These are phyloP conservation scores for Marchantia paleacea DNA, from an alignment of 225 moss, liverwort and hornwort genomes.

Conservation along the genomic window DNA sequence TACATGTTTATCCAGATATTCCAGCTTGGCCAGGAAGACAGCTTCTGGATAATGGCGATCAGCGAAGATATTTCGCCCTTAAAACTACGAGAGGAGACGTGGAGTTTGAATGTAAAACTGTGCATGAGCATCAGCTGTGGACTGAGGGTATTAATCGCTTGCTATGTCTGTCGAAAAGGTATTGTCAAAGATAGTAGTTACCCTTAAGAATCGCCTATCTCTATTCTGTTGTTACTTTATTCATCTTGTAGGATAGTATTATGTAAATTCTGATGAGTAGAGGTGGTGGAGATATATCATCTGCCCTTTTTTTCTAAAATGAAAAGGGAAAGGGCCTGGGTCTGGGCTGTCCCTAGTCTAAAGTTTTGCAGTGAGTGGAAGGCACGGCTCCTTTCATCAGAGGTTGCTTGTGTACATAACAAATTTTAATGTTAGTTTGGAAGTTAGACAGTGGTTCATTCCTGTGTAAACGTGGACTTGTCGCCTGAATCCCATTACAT, in stretches of 20 bases:
- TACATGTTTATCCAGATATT: constrained; percentile 64
- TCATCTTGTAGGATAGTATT: constrained; percentile 31
- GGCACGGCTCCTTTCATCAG: constrained; percentile 20
- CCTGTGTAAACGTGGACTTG: constrained; percentile 13
- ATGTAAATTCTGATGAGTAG: constrained; percentile 37
- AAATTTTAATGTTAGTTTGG: constrained; percentile 15
- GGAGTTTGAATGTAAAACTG: constrained; percentile 69
- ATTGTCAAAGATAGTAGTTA: constrained; percentile 47
- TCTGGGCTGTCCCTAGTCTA: constrained; percentile 8
- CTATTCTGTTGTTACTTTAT: constrained; percentile 13
- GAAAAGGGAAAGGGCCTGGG: constrained; percentile 7
- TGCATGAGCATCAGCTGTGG: constrained; percentile 63
- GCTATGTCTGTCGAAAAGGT: constrained; percentile 52
- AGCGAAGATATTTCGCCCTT: constrained; percentile 62
- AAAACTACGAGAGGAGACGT: constrained; percentile 63
- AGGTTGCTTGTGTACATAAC: constrained; percentile 29
- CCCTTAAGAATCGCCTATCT: background rate
- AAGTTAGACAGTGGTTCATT: constrained; percentile 18
- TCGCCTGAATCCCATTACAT: constrained; percentile 9
- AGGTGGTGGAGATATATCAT: constrained; percentile 9
- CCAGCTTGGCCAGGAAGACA: constrained; percentile 75
- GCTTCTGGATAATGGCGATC: constrained; percentile 57
- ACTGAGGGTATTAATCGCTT: constrained; percentile 59
- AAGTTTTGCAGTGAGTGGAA: constrained; percentile 18
- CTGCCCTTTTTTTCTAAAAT: constrained; percentile 10